These are phyloP conservation scores for Murraya paniculata DNA, from an alignment of 345 rosid genomes.

Conservation along the genomic window DNA sequence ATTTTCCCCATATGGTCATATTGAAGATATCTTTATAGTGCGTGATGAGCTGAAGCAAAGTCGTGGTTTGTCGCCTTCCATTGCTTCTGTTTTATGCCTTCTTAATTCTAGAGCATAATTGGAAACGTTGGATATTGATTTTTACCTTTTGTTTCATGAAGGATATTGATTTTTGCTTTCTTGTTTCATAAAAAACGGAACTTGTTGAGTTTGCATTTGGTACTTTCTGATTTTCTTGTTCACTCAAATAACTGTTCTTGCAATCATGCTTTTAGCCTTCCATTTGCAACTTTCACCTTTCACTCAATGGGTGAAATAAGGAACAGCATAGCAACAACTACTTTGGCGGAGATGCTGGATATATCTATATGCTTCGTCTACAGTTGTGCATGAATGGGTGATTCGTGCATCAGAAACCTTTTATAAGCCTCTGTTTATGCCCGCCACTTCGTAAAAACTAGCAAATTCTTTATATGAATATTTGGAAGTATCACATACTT, in stretches of 20 bases:
- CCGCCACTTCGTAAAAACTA: not conserved
- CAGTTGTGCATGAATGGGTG: not conserved
- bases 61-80: slow-evolving; percentile 52
- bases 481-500: not conserved
- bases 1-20: slow-evolving; percentile 62
- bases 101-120: not conserved
- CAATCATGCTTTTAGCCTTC: not conserved
- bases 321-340: not conserved
- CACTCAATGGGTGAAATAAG: not conserved
- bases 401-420: not conserved
- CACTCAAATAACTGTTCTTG: not conserved
- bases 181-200: not conserved
- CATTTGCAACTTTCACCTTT: not conserved
- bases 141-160: not conserved
- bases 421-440: not conserved
- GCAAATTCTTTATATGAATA: too few relatives aligned
- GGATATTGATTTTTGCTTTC: slow-evolving; percentile 4
- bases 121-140: not conserved
- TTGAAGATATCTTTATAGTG: slow-evolving; percentile 71
- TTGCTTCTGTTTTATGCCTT: not conserved
- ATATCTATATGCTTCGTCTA: not conserved
- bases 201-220: not conserved
- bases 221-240: not conserved
- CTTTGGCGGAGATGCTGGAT: not conserved
- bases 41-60: slow-evolving; percentile 63